These are phyloP conservation scores for Pterocarpus santalinus DNA, from an alignment of 306 rosid species.

Conservation along the genomic window DNA sequence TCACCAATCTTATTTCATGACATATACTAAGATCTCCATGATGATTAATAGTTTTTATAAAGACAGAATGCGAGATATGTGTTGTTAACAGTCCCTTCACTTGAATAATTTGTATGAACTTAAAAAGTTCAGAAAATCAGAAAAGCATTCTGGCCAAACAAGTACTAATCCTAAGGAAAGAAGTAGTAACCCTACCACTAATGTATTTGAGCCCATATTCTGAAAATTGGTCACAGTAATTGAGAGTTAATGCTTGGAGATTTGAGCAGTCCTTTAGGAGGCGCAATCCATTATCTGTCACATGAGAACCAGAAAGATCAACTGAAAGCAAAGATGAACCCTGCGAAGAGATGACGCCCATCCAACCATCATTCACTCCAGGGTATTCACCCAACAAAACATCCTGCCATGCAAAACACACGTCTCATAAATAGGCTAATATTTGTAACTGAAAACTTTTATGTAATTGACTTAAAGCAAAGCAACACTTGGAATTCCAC, in stretches of 20 bases:
- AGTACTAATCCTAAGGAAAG: background rate
- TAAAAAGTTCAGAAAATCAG: background rate
- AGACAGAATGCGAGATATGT: constrained; percentile 9
- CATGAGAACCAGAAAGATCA: constrained; percentile 73
- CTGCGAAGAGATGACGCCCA: constrained; percentile 73
- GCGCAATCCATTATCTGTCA: constrained; percentile 65
- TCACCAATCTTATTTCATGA: constrained; percentile 8
- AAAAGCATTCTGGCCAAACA: constrained; percentile 20
- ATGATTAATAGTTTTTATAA: background rate
- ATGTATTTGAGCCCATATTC: constrained; percentile 69
- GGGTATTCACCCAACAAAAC: constrained; percentile 65
- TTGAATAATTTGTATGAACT: constrained; percentile 21
- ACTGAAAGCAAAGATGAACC: constrained; percentile 67
- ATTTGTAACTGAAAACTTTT: background rate
- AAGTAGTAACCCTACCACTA: constrained; percentile 57
- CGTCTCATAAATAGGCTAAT: constrained; percentile 10
- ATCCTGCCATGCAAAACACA: constrained; percentile 61
- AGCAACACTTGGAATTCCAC: constrained; percentile 42
- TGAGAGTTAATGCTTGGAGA: constrained; percentile 64
- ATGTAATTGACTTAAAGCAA: constrained; percentile 18
- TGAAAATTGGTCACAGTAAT: constrained; percentile 68
- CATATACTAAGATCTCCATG: background rate
- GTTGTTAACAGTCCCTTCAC: background rate
- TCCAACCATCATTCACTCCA: constrained; percentile 74
- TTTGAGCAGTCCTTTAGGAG: constrained; percentile 64